A percentile compares a stretch with the other conserved stretches of the same genome.
phyloP scores from a whole-genome alignment of 2,329 filamentous ascomycete genomes.

The Trematosphaeria pertusa region DNA sequence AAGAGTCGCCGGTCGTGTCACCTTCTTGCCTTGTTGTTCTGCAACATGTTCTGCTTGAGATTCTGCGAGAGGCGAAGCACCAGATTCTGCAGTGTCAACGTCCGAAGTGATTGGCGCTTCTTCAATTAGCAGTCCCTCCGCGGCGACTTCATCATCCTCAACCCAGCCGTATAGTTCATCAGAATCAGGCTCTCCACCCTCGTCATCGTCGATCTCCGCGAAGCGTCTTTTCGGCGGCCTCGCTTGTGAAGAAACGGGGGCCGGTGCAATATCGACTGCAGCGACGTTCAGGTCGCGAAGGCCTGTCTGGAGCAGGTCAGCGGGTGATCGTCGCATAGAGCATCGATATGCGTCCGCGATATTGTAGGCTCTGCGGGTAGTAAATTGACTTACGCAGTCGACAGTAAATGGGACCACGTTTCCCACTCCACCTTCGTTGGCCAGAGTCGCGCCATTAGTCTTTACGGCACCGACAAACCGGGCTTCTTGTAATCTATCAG shows the following conservation, averaged over 20 bases:
- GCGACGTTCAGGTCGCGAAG: constrained; percentile 40
- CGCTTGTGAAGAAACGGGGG: constrained; percentile 24
- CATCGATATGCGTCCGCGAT: constrained; percentile 17
- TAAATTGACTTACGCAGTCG: constrained; percentile 53
- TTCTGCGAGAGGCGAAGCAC: constrained; percentile 19
- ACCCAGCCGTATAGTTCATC: constrained; percentile 78
- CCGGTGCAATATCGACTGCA: constrained; percentile 39
- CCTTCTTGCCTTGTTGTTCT: constrained; percentile 32
- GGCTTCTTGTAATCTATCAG: constrained; percentile 39
- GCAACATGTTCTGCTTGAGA: constrained; percentile 24
- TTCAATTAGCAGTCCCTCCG: constrained; percentile 48
- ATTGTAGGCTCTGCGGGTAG: constrained; percentile 33
- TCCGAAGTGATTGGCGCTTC: constrained; percentile 28
- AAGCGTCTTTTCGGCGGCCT: constrained; percentile 65
- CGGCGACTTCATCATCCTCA: constrained; percentile 63
- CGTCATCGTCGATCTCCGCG: constrained; percentile 65
- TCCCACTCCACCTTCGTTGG: constrained; percentile 52
- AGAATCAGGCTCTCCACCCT: constrained; percentile 65
- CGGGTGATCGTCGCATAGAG: constrained; percentile 23
- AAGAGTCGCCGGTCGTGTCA: constrained; percentile 29
- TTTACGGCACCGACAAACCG: constrained; percentile 56
- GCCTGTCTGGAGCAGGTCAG: constrained; percentile 38
- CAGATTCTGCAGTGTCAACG: constrained; percentile 20
- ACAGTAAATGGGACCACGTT: constrained; percentile 59
- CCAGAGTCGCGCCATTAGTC: constrained; percentile 48